These are phyloP conservation scores for Monilinia fructicola DNA, from an alignment of 2,329 filamentous ascomycete genomes.

Conservation along the genomic window DNA sequence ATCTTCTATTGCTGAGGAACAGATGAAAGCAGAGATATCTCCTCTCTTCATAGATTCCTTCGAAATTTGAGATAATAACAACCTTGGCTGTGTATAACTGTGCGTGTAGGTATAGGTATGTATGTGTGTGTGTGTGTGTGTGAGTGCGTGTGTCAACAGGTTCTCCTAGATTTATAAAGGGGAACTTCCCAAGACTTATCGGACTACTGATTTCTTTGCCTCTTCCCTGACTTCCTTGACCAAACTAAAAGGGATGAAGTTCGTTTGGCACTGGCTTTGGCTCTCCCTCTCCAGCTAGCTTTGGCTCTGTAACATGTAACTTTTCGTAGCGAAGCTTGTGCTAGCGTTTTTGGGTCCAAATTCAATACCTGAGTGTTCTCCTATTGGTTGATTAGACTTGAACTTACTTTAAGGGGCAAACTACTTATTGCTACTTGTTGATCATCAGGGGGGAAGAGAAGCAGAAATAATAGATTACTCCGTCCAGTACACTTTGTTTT, in stretches of 20 bases:
- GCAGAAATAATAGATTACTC: neutral
- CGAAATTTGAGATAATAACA: neutral
- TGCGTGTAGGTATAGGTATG: neutral
- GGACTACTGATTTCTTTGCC: slow-evolving; percentile 14
- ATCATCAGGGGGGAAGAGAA: slow-evolving; percentile 13
- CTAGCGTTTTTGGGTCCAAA: slow-evolving; percentile 8
- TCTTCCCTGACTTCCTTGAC: slow-evolving; percentile 6
- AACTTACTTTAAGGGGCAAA: slow-evolving; percentile 7
- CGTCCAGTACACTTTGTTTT: neutral
- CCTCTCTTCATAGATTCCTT: neutral
- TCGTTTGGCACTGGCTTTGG: slow-evolving; percentile 19
- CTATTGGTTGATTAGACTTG: slow-evolving; percentile 6
- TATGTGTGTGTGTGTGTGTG: neutral
- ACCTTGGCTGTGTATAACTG: neutral
- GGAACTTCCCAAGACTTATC: neutral
- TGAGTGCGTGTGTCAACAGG: neutral
- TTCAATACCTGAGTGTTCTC: neutral
- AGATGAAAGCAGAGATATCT: neutral
- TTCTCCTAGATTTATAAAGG: slow-evolving; percentile 7
- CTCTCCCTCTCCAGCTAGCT: neutral
- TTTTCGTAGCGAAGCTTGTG: slow-evolving; percentile 18
- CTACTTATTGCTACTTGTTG: neutral
- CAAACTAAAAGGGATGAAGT: slow-evolving; percentile 22
- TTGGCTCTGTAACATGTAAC: slow-evolving; percentile 13
- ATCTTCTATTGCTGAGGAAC: neutral